These are phyloP conservation scores for Lactarius akahatsu DNA, from an alignment of 768 basidiomycete genomes.

Conservation along the genomic window DNA sequence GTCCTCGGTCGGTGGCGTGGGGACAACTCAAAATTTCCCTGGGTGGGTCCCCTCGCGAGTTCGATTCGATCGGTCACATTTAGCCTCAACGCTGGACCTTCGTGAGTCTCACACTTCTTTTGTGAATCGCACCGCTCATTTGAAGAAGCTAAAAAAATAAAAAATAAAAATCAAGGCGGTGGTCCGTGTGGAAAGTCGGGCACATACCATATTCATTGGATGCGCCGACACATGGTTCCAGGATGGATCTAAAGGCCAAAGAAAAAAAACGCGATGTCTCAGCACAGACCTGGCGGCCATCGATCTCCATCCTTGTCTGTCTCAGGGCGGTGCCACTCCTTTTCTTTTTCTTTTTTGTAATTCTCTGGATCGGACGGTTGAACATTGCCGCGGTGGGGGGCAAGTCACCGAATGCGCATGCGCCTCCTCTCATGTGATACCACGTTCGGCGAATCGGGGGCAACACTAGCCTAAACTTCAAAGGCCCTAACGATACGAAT, in stretches of 20 bases:
- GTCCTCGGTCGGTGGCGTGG: not conserved
- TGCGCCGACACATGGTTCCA: not conserved
- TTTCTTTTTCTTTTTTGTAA: not conserved
- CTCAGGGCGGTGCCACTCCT: not conserved
- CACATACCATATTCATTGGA: not conserved
- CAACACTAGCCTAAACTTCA: not conserved
- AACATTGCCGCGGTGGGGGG: not conserved
- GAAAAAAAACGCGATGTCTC: not conserved
- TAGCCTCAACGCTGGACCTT: not conserved
- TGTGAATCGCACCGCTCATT: slow-evolving; percentile 1
- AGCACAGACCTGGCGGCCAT: slow-evolving; percentile 3
- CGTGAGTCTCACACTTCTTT: not conserved
- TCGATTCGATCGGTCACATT: not conserved
- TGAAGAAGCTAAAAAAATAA: not conserved
- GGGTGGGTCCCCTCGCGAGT: not conserved
- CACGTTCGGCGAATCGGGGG: not conserved
- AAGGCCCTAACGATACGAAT: not conserved
- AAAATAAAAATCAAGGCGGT: not conserved
- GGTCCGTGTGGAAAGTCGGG: not conserved
- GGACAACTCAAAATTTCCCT: not conserved
- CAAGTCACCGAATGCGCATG: not conserved
- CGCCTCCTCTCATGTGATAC: slow-evolving; percentile 4
- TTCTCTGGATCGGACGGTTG: slow-evolving; percentile 4
- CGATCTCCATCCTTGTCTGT: slow-evolving; percentile 8
- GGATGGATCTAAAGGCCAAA: not conserved